Percentiles rank a stretch among this genome's conserved stretches.
Evolutionary conservation across 768 basidiomycete species (phyloP).

Genomic region (Auriculariales sp.): DNA sequence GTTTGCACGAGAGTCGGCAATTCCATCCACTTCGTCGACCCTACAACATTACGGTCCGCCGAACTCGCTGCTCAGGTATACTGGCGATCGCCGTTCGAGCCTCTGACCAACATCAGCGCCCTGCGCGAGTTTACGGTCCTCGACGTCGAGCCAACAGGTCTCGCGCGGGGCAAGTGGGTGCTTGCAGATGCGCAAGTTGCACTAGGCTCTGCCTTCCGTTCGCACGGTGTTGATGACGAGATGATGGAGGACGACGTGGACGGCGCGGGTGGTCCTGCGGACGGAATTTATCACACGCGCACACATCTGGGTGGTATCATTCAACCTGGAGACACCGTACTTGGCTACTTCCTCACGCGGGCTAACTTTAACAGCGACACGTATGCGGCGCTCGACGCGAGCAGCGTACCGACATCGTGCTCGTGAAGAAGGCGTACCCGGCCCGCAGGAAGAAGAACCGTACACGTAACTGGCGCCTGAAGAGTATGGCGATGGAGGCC

Average conservation of each 20-base stretch:
- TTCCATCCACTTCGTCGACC: constrained; percentile 83
- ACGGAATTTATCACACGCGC: constrained; percentile 86
- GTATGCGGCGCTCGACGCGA: constrained; percentile 44
- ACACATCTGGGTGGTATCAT: constrained; percentile 90
- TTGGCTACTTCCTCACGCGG: constrained; percentile 82
- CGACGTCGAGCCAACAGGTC: constrained; percentile 78
- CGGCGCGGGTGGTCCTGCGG: constrained; percentile 37
- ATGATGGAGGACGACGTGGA: constrained; percentile 48
- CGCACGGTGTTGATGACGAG: constrained; percentile 30
- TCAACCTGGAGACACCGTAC: constrained; percentile 86
- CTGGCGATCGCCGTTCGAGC: constrained; percentile 85
- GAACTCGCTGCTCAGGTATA: constrained; percentile 69
- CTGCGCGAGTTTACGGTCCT: constrained; percentile 91
- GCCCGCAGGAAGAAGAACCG: constrained; percentile 83
- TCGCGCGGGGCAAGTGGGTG: constrained; percentile 60
- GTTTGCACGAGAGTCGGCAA: constrained; percentile 87
- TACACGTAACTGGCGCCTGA: constrained; percentile 72
- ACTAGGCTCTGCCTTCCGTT: constrained; percentile 63
- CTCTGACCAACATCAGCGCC: constrained; percentile 69
- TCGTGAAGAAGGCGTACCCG: constrained; percentile 92
- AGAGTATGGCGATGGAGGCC: constrained; percentile 84
- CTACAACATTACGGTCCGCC: constrained; percentile 65
- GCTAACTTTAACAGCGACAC: constrained; percentile 88
- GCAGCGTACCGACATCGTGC: constrained; percentile 74
- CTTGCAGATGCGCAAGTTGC: constrained; percentile 86